Evolutionary conservation across 2,329 filamentous ascomycete species (phyloP).

Genomic region (Fusarium tricinctum): DNA sequence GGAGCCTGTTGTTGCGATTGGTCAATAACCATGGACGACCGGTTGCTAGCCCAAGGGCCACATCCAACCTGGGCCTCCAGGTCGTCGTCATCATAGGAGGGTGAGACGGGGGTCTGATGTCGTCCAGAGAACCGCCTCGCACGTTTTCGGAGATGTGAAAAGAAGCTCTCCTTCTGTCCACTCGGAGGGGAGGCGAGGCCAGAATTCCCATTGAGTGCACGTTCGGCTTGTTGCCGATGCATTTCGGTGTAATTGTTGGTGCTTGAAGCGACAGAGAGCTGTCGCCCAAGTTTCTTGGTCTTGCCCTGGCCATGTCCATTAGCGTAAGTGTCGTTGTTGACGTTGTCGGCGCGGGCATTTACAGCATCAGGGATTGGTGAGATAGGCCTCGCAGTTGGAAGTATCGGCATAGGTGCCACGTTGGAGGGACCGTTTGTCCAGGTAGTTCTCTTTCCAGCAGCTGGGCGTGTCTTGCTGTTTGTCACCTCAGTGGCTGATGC

Average conservation of each 20-base stretch:
- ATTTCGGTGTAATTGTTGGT: constrained; percentile 93
- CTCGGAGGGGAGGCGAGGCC: constrained; percentile 82
- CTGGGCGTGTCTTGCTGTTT: constrained; percentile 56
- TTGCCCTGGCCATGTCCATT: constrained; percentile 69
- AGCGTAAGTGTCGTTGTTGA: constrained; percentile 64
- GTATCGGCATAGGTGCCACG: constrained; percentile 91
- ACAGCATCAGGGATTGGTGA: constrained; percentile 97
- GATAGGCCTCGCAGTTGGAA: constrained; percentile 93
- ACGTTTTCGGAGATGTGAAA: constrained; percentile 94
- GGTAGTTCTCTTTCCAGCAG: constrained; percentile 84
- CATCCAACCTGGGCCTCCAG: constrained; percentile 94
- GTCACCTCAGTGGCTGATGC: constrained; percentile 56
- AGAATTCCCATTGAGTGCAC: constrained; percentile 85
- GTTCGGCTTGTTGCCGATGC: constrained; percentile 91
- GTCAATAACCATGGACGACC: constrained; percentile 86
- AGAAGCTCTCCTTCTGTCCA: constrained; percentile 94
- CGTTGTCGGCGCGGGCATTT: constrained; percentile 85
- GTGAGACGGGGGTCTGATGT: constrained; percentile 84
- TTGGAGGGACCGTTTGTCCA: constrained; percentile 89
- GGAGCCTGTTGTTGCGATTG: constrained; percentile 64
- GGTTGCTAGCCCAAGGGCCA: constrained; percentile 87
- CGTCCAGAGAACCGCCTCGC: constrained; percentile 92
- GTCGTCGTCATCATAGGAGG: constrained; percentile 91
- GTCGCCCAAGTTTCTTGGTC: constrained; percentile 92
- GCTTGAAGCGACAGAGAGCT: constrained; percentile 91